Evolutionary conservation across 2,329 filamentous ascomycete species (phyloP).

Genomic region (Aspergillus chevalieri): DNA sequence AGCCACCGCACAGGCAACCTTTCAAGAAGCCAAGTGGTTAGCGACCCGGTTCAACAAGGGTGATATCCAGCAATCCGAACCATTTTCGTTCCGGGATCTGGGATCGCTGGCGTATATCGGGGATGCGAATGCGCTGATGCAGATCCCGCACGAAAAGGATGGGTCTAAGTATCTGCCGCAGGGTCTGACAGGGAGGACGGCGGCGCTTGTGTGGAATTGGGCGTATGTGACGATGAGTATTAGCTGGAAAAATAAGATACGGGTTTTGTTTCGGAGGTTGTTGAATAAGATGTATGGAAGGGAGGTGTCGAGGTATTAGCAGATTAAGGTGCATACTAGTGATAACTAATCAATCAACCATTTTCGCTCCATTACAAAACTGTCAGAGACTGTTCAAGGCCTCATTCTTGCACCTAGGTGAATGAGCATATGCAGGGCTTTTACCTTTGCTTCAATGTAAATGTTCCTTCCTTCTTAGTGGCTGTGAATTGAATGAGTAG

Average conservation of each 20-base stretch:
- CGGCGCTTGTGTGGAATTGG: slow-evolving; percentile 40
- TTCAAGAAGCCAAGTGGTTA: slow-evolving; percentile 55
- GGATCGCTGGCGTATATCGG: slow-evolving; percentile 57
- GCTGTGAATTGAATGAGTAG: too few relatives aligned
- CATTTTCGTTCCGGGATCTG: slow-evolving; percentile 53
- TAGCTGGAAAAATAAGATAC: slow-evolving; percentile 41
- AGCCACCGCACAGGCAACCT: slow-evolving; percentile 55
- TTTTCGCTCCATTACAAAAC: too few relatives aligned
- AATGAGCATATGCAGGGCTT: too few relatives aligned
- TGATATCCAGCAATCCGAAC: slow-evolving; percentile 27
- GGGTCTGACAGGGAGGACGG: slow-evolving; percentile 34
- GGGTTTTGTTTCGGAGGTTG: slow-evolving; percentile 38
- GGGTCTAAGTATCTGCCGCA: slow-evolving; percentile 26
- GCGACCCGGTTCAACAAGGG: slow-evolving; percentile 49
- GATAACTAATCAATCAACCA: too few relatives aligned
- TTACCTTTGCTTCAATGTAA: too few relatives aligned
- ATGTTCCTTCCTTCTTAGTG: too few relatives aligned
- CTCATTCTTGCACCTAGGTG: too few relatives aligned
- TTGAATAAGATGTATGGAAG: slow-evolving; percentile 40
- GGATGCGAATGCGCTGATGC: slow-evolving; percentile 52
- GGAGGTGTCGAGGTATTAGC: slow-evolving; percentile 38
- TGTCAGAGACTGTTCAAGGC: too few relatives aligned
- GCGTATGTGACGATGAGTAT: slow-evolving; percentile 43
- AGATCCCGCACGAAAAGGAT: slow-evolving; percentile 33
- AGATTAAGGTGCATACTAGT: background rate